A percentile compares a stretch with the other conserved stretches of the same genome.
Conservation (phyloP, 129 eudicot genomes). For the Tanacetum coccineum region DNA sequence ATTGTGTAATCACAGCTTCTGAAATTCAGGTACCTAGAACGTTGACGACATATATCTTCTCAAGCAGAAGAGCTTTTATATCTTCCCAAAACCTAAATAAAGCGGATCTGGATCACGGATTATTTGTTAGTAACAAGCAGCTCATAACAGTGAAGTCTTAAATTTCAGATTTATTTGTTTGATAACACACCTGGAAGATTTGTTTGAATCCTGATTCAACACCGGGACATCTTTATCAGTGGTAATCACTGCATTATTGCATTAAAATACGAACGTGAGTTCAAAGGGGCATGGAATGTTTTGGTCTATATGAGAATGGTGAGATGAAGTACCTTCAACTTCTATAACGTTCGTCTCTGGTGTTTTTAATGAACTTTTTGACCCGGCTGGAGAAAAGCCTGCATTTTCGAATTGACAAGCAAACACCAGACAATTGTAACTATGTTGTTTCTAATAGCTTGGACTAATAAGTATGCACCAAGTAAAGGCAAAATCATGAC, state of each 20-base stretch:
- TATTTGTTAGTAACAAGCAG: neutral
- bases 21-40: conserved; percentile 4
- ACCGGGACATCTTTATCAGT: conserved; percentile 26
- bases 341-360: conserved; percentile 40
- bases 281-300: too few species aligned
- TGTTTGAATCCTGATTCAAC: conserved; percentile 21
- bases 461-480: neutral
- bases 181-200: conserved; percentile 32
- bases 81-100: conserved; percentile 31
- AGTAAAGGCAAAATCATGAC: conserved; percentile 15
- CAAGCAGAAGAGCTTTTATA: conserved; percentile 31
- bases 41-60: conserved; percentile 32
- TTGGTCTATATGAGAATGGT: neutral
- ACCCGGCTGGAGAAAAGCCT: conserved; percentile 68
- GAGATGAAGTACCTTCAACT: conserved; percentile 52
- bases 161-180: conserved; percentile 1
- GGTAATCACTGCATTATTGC: conserved; percentile 31
- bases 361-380: conserved; percentile 35
- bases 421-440: conserved; percentile 2
- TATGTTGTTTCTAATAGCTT: neutral
- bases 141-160: neutral
- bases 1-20: too few species aligned
- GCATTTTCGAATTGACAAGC: conserved; percentile 21
- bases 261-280: too few species aligned
- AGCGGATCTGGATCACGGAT: conserved; percentile 22